These are phyloP conservation scores for Cryptococcus sp. DNA, from an alignment of 1,284 basidiomycete genomes.

Conservation along the genomic window DNA sequence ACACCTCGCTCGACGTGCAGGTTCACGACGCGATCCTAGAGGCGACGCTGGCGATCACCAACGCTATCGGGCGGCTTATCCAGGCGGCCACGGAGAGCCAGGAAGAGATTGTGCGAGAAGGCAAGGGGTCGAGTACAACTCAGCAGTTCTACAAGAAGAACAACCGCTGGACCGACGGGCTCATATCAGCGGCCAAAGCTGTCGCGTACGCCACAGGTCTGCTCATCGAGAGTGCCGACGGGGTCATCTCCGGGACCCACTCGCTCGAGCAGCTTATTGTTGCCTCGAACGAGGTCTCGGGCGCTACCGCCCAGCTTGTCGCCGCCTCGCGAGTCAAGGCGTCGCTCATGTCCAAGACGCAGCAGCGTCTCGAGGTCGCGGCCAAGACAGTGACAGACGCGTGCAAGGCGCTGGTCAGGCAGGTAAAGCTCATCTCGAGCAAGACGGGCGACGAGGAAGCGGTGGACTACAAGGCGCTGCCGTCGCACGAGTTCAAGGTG, in stretches of 20 bases:
- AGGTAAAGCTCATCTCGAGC: constrained; percentile 92
- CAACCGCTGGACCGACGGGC: constrained; percentile 99
- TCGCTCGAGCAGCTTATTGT: constrained; percentile 98
- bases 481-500: constrained; percentile 92
- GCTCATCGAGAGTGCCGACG: constrained; percentile 96
- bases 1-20: constrained; percentile 86
- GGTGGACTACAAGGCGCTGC: constrained; percentile 89
- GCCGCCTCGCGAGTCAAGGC: constrained; percentile 98
- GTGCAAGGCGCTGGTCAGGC: constrained; percentile 93
- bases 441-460: constrained; percentile 74
- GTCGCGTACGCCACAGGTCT: constrained; percentile 97
- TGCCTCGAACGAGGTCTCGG: constrained; percentile 96
- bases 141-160: constrained; percentile 99
- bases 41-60: constrained; percentile 90
- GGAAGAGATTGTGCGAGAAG: constrained; percentile 95
- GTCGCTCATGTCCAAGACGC: constrained; percentile 96
- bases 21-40: constrained; percentile 97
- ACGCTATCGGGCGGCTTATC: constrained; percentile 90
- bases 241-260: constrained; percentile 93
- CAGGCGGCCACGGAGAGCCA: constrained; percentile 95
- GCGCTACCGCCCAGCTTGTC: constrained; percentile 94
- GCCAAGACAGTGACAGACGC: constrained; percentile 98
- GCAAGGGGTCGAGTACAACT: constrained; percentile 80
- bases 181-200: constrained; percentile 95
- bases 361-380: constrained; percentile 91